Base-by-base conservation (phyloP, 2,329 filamentous ascomycete species). In the Colletotrichum tofieldiae region DNA sequence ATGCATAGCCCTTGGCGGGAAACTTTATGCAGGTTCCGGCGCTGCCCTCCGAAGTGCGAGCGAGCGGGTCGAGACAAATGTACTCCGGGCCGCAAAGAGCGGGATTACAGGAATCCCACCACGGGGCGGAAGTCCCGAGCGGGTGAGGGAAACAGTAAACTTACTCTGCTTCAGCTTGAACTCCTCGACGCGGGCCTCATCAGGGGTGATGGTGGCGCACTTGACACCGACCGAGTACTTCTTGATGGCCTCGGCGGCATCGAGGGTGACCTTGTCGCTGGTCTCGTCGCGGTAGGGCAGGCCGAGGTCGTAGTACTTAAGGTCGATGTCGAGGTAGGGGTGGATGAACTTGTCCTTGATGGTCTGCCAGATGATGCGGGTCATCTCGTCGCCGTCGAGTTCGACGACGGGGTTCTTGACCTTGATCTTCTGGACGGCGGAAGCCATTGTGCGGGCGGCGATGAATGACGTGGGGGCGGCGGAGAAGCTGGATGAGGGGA, bases 291-390 rank as follows among this genome's bases (percentile, higher is more conserved):
- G 94, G 90, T 98, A 97, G 82, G 94, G 92, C 75, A 98, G 91
- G 74, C 96, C 96, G 78, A 98, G 86, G 82, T 98, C 95, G 85
- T 97, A 98, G 90, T 98, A 98, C 89, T 99, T 98, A 81, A 99
- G 92, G 85, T 98, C 96, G 83, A 99, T 91, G 84, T 98, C 95
- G 77, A 99, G 93, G 87, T 96, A 98, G 68, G 95, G 95, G 86
- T 93, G 89, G 85, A 98, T 98, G 88, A 98, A 96, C 90, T 97
- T 98, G 87, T 98, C 94, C 90, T 98, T 98, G 90, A 99, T 99
- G 84, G 94, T 92, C 88, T 98, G 89, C 96, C 96, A 99, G 88
- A 99, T 99, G 83, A 99, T 95, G 80, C 96, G 90, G 79, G 96
- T 99, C 96, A 98, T 98, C 92, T 95, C 91, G 79, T 93, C 91